Evolutionary conservation across 2,329 filamentous ascomycete genomes (phyloP).

Genomic region (Cadophora gregata): DNA sequence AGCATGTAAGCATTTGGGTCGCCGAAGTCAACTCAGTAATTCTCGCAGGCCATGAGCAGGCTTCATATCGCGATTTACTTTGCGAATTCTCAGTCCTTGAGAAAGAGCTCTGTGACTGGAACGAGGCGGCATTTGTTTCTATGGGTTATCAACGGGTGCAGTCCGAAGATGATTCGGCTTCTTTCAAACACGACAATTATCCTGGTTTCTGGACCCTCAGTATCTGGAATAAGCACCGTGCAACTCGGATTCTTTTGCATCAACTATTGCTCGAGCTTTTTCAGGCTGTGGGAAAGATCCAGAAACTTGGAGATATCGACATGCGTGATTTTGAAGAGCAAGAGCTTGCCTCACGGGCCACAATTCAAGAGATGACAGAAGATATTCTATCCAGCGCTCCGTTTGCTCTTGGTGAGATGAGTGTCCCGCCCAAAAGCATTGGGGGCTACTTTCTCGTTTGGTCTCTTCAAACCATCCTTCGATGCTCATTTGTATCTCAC

Average conservation of each 20-base stretch:
- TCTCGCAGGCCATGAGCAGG: neutral
- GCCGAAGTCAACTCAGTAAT: constrained; percentile 5
- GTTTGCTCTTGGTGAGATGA: constrained; percentile 20
- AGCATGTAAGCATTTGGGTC: constrained; percentile 19
- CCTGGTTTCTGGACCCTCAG: constrained; percentile 15
- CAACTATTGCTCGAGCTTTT: constrained; percentile 10
- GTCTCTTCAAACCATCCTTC: constrained; percentile 22
- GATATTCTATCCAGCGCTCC: constrained; percentile 25
- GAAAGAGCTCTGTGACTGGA: neutral
- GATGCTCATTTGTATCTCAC: constrained; percentile 17
- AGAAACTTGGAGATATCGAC: neutral
- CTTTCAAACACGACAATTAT: constrained; percentile 6
- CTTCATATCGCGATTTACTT: neutral
- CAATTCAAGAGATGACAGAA: constrained; percentile 17
- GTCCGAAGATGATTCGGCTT: neutral
- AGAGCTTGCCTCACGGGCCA: neutral
- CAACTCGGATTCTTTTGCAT: constrained; percentile 19
- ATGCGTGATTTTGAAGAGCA: neutral
- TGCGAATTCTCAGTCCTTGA: neutral
- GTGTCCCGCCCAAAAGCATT: constrained; percentile 11
- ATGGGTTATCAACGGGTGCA: neutral
- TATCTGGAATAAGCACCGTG: constrained; percentile 25
- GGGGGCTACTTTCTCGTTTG: constrained; percentile 27
- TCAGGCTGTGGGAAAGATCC: neutral
- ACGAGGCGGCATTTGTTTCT: neutral